A percentile compares a stretch with the other conserved stretches of the same genome.
These are phyloP conservation scores for Albizia julibrissin DNA, from an alignment of 306 rosid species.

Conservation along the genomic window DNA sequence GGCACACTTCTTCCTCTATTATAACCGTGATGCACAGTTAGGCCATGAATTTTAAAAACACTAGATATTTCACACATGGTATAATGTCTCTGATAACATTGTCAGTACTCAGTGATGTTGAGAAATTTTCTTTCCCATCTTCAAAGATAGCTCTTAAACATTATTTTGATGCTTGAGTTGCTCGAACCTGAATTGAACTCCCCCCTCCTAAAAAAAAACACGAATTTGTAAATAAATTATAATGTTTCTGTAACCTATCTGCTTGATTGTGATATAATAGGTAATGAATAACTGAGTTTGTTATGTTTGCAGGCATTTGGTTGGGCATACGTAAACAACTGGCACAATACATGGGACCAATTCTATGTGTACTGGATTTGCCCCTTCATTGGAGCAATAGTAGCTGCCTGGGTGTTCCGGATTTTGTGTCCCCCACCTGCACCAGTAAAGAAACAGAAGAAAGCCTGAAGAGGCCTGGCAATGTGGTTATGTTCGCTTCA, in stretches of 20 bases:
- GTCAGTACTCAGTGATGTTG: neutral
- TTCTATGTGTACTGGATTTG: slow-evolving; percentile 85
- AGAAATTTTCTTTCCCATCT: neutral
- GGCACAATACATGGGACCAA: slow-evolving; percentile 88
- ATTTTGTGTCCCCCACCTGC: slow-evolving; percentile 49
- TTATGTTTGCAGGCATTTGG: slow-evolving; percentile 74
- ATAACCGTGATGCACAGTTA: neutral
- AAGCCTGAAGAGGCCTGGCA: slow-evolving; percentile 45
- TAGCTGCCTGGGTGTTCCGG: slow-evolving; percentile 80
- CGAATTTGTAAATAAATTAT: too few relatives aligned
- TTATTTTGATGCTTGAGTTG: neutral
- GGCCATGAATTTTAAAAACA: slow-evolving; percentile 5
- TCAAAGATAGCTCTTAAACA: neutral
- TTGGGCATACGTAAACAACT: slow-evolving; percentile 72
- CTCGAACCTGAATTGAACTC: neutral
- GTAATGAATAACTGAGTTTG: slow-evolving; percentile 6
- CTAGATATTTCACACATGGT: neutral
- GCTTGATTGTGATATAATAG: neutral
- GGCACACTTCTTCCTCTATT: neutral
- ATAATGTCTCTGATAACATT: neutral
- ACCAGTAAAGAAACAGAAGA: slow-evolving; percentile 49
- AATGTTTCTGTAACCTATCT: too few relatives aligned
- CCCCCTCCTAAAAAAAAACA: too few relatives aligned
- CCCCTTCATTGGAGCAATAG: slow-evolving; percentile 73
- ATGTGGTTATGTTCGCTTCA: slow-evolving; percentile 5